phyloP scores from a whole-genome alignment of 2,329 filamentous ascomycete species.

The Periconia sp. region DNA sequence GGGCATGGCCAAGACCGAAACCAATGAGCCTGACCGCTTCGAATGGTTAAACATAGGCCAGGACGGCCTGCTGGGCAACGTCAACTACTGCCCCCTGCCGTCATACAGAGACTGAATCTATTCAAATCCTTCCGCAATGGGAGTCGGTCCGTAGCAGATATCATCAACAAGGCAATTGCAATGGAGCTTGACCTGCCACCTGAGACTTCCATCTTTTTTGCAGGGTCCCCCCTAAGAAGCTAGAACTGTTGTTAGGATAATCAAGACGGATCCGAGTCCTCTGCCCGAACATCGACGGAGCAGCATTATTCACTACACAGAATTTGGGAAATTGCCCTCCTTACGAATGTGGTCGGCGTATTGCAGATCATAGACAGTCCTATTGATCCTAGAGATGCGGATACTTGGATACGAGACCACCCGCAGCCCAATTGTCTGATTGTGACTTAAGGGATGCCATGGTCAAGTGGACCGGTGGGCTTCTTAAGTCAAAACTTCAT shows the following conservation, averaged over 20 bases:
- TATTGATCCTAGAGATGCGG: constrained; percentile 3
- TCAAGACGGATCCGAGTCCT: constrained; percentile 1
- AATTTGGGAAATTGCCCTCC: constrained; percentile 44
- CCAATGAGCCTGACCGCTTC: constrained; percentile 5
- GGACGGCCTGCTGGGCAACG: not conserved
- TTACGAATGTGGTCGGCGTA: constrained; percentile 46
- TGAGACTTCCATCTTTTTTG: not conserved
- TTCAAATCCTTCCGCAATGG: constrained; percentile 5
- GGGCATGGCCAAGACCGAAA: constrained; percentile 2
- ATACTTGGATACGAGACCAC: constrained; percentile 40
- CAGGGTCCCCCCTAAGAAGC: not conserved
- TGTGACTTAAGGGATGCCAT: constrained; percentile 45
- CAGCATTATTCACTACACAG: constrained; percentile 26
- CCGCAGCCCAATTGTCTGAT: constrained; percentile 41
- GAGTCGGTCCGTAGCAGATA: not conserved
- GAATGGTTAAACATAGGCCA: constrained; percentile 6
- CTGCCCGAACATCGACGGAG: not conserved
- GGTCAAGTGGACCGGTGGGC: constrained; percentile 1
- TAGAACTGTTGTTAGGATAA: constrained; percentile 2
- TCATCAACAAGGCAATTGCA: constrained; percentile 1
- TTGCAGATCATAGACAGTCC: constrained; percentile 36
- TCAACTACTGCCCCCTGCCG: not conserved
- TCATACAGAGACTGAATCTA: no score
- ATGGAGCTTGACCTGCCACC: not conserved
- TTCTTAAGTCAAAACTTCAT: constrained; percentile 1